Base-by-base conservation (phyloP, 371 early-diverging fungal genomes). In the Mucor saturninus region DNA sequence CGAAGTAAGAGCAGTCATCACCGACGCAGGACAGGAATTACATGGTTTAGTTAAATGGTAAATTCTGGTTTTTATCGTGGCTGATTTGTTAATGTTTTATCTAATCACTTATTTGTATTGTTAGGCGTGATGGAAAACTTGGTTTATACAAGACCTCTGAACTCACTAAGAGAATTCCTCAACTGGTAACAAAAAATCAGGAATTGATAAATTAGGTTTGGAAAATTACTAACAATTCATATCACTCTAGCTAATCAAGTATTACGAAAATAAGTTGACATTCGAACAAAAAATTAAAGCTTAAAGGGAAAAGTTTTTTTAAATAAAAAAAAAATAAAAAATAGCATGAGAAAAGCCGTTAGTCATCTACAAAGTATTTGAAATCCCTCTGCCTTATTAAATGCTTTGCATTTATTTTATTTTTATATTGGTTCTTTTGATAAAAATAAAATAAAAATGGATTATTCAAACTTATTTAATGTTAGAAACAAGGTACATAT, bases 401-500 rank as follows among this genome's bases (percentile, higher is more conserved):
- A 45, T n/a, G 15, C 5, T 5, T 45, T 6, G 15, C 15, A 15
- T 2, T 6, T 43, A 49, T 14, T 42, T 48, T 43, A 31, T 35
- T 38, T 54, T 48, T 30, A 40, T 37, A 31, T 31, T 50, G 4
- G 3, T 4, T 37, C 7, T 46, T 46, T 32, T 56, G 8, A 28
- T 26, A 14, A 26, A 15, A 21, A 48, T 10, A 57, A 46, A 48
- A 15, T 15, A 26, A 63, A 28, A 40, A 75, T 86, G 83, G 78
- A 82, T 49, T 63, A 74, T 52, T 57, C 65, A 21, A 69, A 67
- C 2, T 84, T 94, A 30, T 93, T 93, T 68, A 71, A 74, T 29
- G 91, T 93, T 56, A 82, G 86, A 64, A 90, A 83, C 74, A 94
- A 67, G 62, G 62, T 67, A 45, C 21, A 15, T 6, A 5, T 45